phyloP scores from a whole-genome alignment of 257 asterid genomes.

The Primulina tabacum region DNA sequence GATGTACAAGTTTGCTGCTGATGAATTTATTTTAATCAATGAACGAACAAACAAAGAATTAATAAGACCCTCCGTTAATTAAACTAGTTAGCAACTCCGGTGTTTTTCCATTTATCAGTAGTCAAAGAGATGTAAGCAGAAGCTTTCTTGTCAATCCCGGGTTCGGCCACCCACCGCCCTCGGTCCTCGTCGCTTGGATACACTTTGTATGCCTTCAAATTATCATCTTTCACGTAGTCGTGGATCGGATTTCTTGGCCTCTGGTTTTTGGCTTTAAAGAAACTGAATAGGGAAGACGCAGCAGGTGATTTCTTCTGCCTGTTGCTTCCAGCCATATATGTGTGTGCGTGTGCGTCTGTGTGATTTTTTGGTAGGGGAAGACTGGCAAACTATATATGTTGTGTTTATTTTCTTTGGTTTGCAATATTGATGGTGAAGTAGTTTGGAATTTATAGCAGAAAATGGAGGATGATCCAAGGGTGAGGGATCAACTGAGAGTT shows the following conservation, averaged over 20 bases:
- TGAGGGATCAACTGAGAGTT: conserved; percentile 3
- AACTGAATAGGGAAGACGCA: conserved; percentile 32
- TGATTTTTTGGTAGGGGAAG: not conserved
- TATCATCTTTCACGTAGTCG: conserved; percentile 23
- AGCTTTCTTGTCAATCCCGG: conserved; percentile 42
- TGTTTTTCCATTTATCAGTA: conserved; percentile 29
- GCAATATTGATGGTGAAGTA: conserved; percentile 16
- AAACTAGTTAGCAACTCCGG: conserved; percentile 2
- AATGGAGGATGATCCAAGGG: conserved; percentile 21
- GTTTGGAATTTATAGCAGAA: conserved; percentile 17
- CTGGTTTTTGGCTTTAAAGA: conserved; percentile 31
- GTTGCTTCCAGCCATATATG: conserved; percentile 29
- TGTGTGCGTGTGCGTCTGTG: not conserved
- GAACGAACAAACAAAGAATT: not conserved
- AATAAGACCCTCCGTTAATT: not conserved
- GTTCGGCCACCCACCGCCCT: conserved; percentile 52
- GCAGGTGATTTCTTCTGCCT: conserved; percentile 30
- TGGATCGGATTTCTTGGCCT: conserved; percentile 10
- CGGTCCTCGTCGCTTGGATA: conserved; percentile 54
- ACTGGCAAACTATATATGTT: not conserved
- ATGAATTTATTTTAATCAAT: not conserved
- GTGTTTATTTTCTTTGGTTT: not conserved
- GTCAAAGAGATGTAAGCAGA: conserved; percentile 29
- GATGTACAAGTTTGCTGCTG: no score
- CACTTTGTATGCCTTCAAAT: conserved; percentile 39